Conservation (phyloP, 306 rosid species). For the Inga oerstediana region DNA sequence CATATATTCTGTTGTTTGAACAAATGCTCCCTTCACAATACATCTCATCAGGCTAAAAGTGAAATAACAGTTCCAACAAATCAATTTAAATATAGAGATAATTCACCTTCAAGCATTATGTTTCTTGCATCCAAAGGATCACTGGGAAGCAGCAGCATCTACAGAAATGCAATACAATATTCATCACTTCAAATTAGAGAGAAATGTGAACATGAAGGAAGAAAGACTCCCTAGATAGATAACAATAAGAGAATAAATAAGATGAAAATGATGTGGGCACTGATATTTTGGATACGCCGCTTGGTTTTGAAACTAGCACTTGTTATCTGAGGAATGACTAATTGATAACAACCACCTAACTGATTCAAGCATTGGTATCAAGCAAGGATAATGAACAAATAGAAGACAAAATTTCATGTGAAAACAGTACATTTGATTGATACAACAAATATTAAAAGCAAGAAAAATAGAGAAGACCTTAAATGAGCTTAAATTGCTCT, state of each 20-base stretch:
- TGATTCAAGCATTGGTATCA: background rate
- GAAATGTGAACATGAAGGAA: conserved; percentile 22
- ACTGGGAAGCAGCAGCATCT: conserved; percentile 82
- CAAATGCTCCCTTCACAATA: conserved; percentile 22
- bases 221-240: background rate
- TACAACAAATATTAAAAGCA: background rate
- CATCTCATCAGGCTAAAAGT: conserved; percentile 26
- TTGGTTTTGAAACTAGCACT: background rate
- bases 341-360: conserved; percentile 4
- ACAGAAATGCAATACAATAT: conserved; percentile 25
- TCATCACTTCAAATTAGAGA: conserved; percentile 26
- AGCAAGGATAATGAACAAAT: conserved; percentile 19
- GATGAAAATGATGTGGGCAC: conserved; percentile 12
- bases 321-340: background rate
- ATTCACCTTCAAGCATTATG: conserved; percentile 93
- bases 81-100: conserved; percentile 24
- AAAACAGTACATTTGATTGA: conserved; percentile 7
- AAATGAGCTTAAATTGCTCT: conserved; percentile 14
- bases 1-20: conserved; percentile 9
- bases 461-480: background rate
- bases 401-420: conserved; percentile 23
- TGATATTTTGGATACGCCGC: background rate
- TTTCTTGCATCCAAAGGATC: conserved; percentile 98
- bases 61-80: conserved; percentile 25
- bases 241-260: conserved; percentile 22